A percentile compares a stretch with the other conserved stretches of the same genome.
Evolutionary conservation across 1,284 basidiomycete species (phyloP).

Genomic region (Coniferiporia weirii): DNA sequence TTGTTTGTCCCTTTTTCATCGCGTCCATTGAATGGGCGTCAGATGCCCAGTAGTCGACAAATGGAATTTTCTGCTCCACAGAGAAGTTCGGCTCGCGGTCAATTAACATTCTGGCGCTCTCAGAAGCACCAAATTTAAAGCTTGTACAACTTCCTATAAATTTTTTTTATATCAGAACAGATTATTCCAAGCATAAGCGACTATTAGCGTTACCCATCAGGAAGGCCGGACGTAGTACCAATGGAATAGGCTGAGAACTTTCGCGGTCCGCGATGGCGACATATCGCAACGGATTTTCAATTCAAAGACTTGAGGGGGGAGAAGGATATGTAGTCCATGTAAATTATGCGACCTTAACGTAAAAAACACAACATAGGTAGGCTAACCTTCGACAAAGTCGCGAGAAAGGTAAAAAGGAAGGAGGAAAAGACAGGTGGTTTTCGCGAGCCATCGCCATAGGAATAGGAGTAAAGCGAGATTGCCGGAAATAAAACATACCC

Average conservation of each 20-base stretch:
- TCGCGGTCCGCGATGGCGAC: too few species aligned
- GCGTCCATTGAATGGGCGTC: not conserved
- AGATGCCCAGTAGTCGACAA: not conserved
- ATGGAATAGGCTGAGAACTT: too few species aligned
- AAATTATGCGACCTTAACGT: not conserved
- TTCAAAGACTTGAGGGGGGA: too few species aligned
- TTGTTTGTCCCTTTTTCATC: not conserved
- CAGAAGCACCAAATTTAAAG: not conserved
- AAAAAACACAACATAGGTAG: not conserved
- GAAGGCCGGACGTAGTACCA: not conserved
- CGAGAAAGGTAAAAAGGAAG: not conserved
- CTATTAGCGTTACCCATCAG: slow-evolving; percentile 4
- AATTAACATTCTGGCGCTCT: not conserved
- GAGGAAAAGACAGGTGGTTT: not conserved
- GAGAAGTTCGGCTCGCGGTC: not conserved
- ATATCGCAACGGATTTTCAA: too few species aligned
- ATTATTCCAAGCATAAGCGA: slow-evolving; percentile 1
- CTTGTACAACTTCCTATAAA: not conserved
- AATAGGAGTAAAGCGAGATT: not conserved
- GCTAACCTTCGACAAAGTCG: not conserved
- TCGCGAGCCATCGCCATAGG: slow-evolving; percentile 2
- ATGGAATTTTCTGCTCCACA: slow-evolving; percentile 7
- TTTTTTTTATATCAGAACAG: not conserved
- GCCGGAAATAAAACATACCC: not conserved
- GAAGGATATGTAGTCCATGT: too few species aligned